A percentile compares a stretch with the other conserved stretches of the same genome.
These are phyloP conservation scores for Ophiostoma australiae DNA, from an alignment of 2,329 filamentous ascomycete genomes.

Conservation along the genomic window DNA sequence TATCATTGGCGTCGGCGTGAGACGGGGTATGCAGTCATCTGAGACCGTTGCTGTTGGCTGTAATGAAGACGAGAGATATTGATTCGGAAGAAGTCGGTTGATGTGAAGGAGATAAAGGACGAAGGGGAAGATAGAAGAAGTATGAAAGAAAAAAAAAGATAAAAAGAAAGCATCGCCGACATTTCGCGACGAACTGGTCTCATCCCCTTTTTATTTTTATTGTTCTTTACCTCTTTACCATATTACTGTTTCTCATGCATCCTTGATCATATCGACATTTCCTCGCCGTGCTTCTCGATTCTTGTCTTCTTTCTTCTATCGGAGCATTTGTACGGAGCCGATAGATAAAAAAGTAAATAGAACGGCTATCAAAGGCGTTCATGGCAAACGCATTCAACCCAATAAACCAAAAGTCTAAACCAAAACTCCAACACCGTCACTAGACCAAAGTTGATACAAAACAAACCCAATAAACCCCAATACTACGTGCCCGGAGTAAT, in stretches of 20 bases:
- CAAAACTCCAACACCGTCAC: too few relatives aligned
- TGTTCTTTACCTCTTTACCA: not conserved
- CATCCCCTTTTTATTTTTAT: not conserved
- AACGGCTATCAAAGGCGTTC: too few relatives aligned
- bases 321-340: too few relatives aligned
- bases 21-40: slow-evolving; percentile 13
- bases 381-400: too few relatives aligned
- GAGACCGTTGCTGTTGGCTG: not conserved
- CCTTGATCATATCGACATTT: too few relatives aligned
- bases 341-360: too few relatives aligned
- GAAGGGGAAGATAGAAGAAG: not conserved
- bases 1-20: not conserved
- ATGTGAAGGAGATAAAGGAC: not conserved
- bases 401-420: too few relatives aligned
- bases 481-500: not conserved
- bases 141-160: not conserved
- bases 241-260: not conserved
- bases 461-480: not conserved
- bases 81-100: slow-evolving; percentile 2
- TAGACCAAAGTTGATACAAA: too few relatives aligned
- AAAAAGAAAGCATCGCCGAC: not conserved
- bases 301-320: too few relatives aligned
- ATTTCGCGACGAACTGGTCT: not conserved
- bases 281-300: too few relatives aligned
- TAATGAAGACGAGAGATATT: not conserved